Percentiles rank a stretch among this genome's conserved stretches.
Conservation (phyloP, 805 yeast genomes). For the Kuraishia hungarica region DNA sequence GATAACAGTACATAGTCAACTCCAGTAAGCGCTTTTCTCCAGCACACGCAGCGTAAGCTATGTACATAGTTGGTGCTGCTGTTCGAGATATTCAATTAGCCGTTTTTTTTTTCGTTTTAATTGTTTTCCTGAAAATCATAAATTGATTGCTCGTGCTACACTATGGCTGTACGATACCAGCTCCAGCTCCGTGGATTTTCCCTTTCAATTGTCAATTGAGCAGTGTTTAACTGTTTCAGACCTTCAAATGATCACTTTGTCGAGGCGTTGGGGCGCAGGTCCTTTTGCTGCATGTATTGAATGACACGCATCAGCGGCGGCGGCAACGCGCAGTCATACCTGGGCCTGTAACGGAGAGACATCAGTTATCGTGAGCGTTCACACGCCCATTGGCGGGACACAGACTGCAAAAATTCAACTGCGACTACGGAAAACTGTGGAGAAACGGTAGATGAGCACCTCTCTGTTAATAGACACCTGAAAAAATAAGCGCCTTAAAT, state of each 20-base stretch:
- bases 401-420: no score
- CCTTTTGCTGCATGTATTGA: not conserved
- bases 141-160: no score
- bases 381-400: not conserved
- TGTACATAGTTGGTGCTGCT: no score
- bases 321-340: not conserved
- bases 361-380: not conserved
- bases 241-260: not conserved
- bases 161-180: no score
- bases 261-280: not conserved
- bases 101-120: no score
- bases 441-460: no score
- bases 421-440: no score
- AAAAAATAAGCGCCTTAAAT: no score
- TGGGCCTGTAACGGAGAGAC: not conserved
- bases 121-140: no score
- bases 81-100: no score
- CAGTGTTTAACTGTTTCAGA: no score
- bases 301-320: not conserved
- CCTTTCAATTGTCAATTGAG: not conserved
- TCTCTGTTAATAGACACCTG: no score
- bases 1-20: not conserved
- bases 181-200: not conserved
- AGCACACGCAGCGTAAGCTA: not conserved
- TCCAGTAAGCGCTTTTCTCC: not conserved